Evolutionary conservation across 1,284 basidiomycete species (phyloP).

Genomic region (Taiwanofungus camphoratus): DNA sequence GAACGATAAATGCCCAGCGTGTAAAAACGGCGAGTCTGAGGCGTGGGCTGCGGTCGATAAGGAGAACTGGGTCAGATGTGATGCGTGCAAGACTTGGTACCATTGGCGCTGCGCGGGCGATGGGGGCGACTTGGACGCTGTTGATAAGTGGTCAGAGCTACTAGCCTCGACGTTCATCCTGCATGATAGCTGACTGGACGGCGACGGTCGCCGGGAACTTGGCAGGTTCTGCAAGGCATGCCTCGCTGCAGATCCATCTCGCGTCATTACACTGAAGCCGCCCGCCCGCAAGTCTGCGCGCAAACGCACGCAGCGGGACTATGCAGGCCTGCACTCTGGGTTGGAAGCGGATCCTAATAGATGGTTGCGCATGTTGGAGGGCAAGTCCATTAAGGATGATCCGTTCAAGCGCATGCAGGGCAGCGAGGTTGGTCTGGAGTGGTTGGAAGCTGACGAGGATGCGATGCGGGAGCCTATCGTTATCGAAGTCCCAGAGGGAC

Average conservation of each 20-base stretch:
- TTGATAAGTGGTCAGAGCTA: slow-evolving; percentile 56
- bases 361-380: slow-evolving; percentile 64
- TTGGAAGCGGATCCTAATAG: slow-evolving; percentile 58
- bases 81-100: slow-evolving; percentile 74
- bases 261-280: slow-evolving; percentile 64
- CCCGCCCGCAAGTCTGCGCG: slow-evolving; percentile 75
- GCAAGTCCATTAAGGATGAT: slow-evolving; percentile 53
- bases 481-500: slow-evolving; percentile 67
- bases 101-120: slow-evolving; percentile 78
- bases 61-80: slow-evolving; percentile 71
- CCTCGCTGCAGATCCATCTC: slow-evolving; percentile 49
- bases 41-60: slow-evolving; percentile 34
- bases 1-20: slow-evolving; percentile 23
- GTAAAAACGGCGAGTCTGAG: slow-evolving; percentile 11
- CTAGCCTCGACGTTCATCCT: no score
- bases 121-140: slow-evolving; percentile 51
- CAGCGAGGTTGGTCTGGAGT: slow-evolving; percentile 57
- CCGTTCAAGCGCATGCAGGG: slow-evolving; percentile 66
- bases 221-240: slow-evolving; percentile 64
- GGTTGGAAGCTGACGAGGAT: slow-evolving; percentile 62
- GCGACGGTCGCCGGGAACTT: no score
- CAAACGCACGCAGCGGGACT: slow-evolving; percentile 67
- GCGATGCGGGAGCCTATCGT: slow-evolving; percentile 77
- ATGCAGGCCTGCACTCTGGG: slow-evolving; percentile 64
- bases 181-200: no score